These are phyloP conservation scores for Fusarium sp. DNA, from an alignment of 2,329 filamentous ascomycete genomes.

Conservation along the genomic window DNA sequence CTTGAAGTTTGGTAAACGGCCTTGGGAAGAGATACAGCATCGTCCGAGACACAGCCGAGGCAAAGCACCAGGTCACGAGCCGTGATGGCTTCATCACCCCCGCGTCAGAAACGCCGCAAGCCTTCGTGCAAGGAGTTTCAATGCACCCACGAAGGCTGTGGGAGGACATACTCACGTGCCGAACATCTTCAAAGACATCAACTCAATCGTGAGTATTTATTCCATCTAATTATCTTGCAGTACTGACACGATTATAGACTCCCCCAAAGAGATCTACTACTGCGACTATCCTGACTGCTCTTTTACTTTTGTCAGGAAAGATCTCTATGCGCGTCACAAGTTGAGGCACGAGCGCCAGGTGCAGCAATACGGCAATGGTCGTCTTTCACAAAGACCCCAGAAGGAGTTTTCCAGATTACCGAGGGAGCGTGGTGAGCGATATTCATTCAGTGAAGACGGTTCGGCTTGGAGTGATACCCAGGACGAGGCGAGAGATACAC, in stretches of 20 bases:
- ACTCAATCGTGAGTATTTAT: constrained; percentile 42
- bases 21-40: not conserved
- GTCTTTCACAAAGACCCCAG: constrained; percentile 45
- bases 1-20: not conserved
- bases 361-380: constrained; percentile 46
- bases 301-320: constrained; percentile 48
- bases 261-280: constrained; percentile 49
- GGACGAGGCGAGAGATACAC: constrained; percentile 43
- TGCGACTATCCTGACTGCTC: constrained; percentile 49
- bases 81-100: constrained; percentile 48
- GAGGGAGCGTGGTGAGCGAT: constrained; percentile 38
- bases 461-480: constrained; percentile 48
- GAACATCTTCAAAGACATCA: constrained; percentile 48
- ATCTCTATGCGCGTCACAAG: constrained; percentile 48
- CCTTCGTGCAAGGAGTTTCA: constrained; percentile 49
- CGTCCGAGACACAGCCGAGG: constrained; percentile 24
- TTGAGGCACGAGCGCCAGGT: constrained; percentile 47
- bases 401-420: constrained; percentile 44
- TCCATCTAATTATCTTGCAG: not conserved
- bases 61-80: constrained; percentile 20
- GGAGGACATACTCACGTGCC: constrained; percentile 47
- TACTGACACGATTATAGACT: constrained; percentile 43
- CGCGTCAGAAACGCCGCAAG: constrained; percentile 50
- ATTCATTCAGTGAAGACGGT: constrained; percentile 48
- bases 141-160: constrained; percentile 49